phyloP scores from a whole-genome alignment of 108 stramenopile genomes.

The Nannochloropsis salina region DNA sequence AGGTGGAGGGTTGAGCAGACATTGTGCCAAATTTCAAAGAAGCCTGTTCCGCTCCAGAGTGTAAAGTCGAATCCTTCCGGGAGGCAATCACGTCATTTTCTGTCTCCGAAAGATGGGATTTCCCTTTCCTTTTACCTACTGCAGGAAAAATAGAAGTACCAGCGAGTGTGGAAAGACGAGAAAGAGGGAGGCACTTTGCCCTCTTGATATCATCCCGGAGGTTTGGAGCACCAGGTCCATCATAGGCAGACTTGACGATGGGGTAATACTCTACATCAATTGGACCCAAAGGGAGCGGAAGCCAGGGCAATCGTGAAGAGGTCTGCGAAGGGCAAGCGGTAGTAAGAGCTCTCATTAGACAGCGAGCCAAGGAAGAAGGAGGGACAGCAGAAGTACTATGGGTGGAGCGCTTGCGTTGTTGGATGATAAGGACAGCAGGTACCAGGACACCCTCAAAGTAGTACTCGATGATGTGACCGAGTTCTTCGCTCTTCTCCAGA shows the following conservation, averaged over 20 bases:
- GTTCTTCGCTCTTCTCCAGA: slow-evolving; percentile 24
- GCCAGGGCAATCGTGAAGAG: not conserved
- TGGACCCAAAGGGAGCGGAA: not conserved
- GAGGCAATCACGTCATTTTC: not conserved
- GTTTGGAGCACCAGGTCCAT: not conserved
- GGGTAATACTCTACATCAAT: not conserved
- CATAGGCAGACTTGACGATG: not conserved
- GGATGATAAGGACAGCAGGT: slow-evolving; percentile 59
- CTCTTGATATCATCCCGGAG: slow-evolving; percentile 1
- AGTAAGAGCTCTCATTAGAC: not conserved
- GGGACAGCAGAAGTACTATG: too few relatives aligned
- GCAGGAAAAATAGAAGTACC: not conserved
- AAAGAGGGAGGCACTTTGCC: not conserved
- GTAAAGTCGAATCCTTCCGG: too few relatives aligned
- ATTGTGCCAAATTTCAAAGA: not conserved
- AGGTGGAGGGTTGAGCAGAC: slow-evolving; percentile 38
- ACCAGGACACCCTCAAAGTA: slow-evolving; percentile 57
- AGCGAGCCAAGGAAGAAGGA: not conserved
- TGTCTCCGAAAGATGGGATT: too few relatives aligned
- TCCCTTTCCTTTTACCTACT: not conserved
- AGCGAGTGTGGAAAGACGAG: not conserved
- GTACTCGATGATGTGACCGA: slow-evolving; percentile 58
- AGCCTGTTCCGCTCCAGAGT: not conserved
- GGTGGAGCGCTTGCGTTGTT: slow-evolving; percentile 20
- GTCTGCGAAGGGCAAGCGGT: not conserved